These are phyloP conservation scores for Dalbergia cochinchinensis DNA, from an alignment of 306 rosid species.

Conservation along the genomic window DNA sequence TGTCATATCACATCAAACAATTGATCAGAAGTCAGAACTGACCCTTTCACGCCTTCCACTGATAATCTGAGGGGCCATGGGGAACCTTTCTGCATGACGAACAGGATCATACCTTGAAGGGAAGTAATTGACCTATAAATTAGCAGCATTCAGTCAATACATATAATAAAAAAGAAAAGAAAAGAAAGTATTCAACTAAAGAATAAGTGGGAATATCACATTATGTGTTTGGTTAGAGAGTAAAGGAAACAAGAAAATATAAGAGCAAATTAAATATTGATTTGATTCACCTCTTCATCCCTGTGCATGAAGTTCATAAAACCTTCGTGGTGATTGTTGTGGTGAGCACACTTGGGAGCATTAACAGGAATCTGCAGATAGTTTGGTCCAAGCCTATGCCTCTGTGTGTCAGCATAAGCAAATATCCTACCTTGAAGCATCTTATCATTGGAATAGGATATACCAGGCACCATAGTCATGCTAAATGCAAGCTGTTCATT, in stretches of 20 bases:
- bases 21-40: slow-evolving; percentile 31
- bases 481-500: slow-evolving; percentile 94
- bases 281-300: slow-evolving; percentile 75
- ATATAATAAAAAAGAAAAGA: slow-evolving; percentile 15
- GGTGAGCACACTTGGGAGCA: slow-evolving; percentile 92
- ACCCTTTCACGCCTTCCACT: slow-evolving; percentile 86
- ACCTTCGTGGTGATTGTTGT: slow-evolving; percentile 96
- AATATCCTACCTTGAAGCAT: slow-evolving; percentile 90
- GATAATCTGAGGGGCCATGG: slow-evolving; percentile 61
- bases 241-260: slow-evolving; percentile 11
- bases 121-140: slow-evolving; percentile 81
- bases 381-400: slow-evolving; percentile 99
- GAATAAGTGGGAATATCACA: slow-evolving; percentile 3
- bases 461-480: slow-evolving; percentile 84
- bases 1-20: slow-evolving; percentile 1
- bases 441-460: slow-evolving; percentile 89
- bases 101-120: slow-evolving; percentile 87
- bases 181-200: neutral
- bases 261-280: no score
- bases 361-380: slow-evolving; percentile 92
- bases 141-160: slow-evolving; percentile 31
- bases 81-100: slow-evolving; percentile 83
- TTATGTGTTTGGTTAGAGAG: neutral
- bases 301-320: slow-evolving; percentile 95
- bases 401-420: slow-evolving; percentile 89